Percentiles rank a stretch among this genome's conserved stretches.
Evolutionary conservation across 768 basidiomycete genomes (phyloP).

Genomic region (Trametes coccinea): DNA sequence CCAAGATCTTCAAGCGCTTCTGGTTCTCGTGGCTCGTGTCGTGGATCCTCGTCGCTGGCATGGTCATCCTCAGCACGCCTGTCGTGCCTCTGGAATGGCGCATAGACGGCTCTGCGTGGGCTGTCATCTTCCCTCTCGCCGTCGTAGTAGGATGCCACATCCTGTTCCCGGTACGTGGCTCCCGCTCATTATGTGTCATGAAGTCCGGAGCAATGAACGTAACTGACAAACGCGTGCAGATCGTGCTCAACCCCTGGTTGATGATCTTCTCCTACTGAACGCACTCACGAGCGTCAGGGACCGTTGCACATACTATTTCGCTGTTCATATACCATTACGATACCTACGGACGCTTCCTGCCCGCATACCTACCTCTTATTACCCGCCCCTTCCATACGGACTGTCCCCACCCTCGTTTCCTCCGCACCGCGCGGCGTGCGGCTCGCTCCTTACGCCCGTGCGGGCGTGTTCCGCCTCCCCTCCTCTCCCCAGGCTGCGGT

Average conservation of each 20-base stretch:
- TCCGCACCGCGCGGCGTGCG: slow-evolving; percentile 17
- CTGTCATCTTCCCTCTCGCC: slow-evolving; percentile 73
- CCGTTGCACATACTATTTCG: neutral
- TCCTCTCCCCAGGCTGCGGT: neutral
- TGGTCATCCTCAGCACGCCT: slow-evolving; percentile 53
- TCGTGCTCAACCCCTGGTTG: slow-evolving; percentile 86
- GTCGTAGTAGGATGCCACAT: slow-evolving; percentile 67
- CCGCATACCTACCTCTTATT: slow-evolving; percentile 5
- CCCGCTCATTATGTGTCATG: neutral
- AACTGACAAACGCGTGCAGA: slow-evolving; percentile 37
- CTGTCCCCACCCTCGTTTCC: slow-evolving; percentile 15
- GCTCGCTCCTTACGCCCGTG: slow-evolving; percentile 11
- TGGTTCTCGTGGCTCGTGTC: slow-evolving; percentile 63
- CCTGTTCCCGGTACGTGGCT: slow-evolving; percentile 65
- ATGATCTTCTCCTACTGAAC: slow-evolving; percentile 73
- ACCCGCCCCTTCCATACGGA: neutral
- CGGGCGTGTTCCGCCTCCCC: neutral
- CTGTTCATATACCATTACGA: slow-evolving; percentile 20
- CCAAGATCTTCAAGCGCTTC: slow-evolving; percentile 80
- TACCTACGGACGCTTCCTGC: slow-evolving; percentile 18
- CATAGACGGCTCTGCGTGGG: slow-evolving; percentile 64
- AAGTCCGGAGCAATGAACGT: neutral
- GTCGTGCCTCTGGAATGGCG: slow-evolving; percentile 67
- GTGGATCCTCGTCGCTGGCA: slow-evolving; percentile 50
- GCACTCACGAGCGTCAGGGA: slow-evolving; percentile 2